A percentile compares a stretch with the other conserved stretches of the same genome.
phyloP scores from a whole-genome alignment of 139 green algal species.

The Micromonas pusilla region DNA sequence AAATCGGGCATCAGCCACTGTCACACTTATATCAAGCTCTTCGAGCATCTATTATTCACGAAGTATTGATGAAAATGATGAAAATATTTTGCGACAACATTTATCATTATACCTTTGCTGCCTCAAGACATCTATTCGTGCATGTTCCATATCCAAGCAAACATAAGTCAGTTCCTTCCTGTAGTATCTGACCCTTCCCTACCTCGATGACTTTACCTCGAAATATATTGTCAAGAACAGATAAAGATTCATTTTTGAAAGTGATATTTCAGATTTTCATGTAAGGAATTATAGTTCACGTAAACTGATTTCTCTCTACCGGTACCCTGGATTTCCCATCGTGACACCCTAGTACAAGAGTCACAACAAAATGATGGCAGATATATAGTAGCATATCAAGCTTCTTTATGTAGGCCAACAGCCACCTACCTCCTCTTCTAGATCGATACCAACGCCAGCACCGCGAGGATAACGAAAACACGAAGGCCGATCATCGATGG shows the following conservation, averaged over 20 bases:
- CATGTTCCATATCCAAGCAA: conserved; percentile 85
- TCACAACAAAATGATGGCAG: too few species aligned
- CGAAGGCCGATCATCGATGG: conserved; percentile 88
- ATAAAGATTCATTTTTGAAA: too few species aligned
- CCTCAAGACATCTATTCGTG: conserved; percentile 76
- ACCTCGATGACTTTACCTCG: too few species aligned
- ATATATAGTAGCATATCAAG: too few species aligned
- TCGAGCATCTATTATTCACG: not conserved
- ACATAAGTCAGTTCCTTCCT: conserved; percentile 77
- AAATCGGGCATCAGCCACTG: conserved; percentile 91
- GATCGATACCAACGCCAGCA: conserved; percentile 87
- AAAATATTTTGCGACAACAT: conserved; percentile 47
- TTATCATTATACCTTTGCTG: conserved; percentile 77
- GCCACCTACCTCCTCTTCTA: conserved; percentile 40
- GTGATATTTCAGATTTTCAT: too few species aligned
- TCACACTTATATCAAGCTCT: conserved; percentile 69
- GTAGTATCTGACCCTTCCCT: conserved; percentile 71
- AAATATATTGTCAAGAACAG: too few species aligned
- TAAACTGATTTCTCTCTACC: too few species aligned
- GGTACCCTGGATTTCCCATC: too few species aligned
- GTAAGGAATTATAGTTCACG: too few species aligned
- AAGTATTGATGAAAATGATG: not conserved
- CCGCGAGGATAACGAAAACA: conserved; percentile 91
- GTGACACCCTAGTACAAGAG: too few species aligned
- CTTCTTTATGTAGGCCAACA: conserved; percentile 7